phyloP scores from a whole-genome alignment of 2,329 filamentous ascomycete species.

The Verticillium klebahnii region DNA sequence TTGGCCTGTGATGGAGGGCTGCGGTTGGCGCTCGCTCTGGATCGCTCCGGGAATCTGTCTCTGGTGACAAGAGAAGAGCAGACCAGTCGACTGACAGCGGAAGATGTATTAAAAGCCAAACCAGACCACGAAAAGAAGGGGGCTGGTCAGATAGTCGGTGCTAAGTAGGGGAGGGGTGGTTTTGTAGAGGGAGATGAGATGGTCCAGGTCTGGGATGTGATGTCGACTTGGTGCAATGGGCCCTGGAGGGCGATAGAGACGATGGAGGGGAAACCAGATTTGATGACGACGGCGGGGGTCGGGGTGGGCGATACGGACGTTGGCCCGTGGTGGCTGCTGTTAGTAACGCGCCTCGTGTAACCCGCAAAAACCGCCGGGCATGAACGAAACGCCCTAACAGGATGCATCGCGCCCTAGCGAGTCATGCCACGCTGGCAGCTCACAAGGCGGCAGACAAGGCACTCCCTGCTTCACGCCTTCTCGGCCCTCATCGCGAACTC shows the following conservation, averaged over 20 bases:
- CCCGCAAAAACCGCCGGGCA: neutral
- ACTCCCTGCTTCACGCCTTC: neutral
- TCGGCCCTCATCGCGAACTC: neutral
- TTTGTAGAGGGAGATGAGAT: neutral
- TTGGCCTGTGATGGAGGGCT: neutral
- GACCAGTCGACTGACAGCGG: neutral
- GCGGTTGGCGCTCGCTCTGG: neutral
- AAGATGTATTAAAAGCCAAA: neutral
- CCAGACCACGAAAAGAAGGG: neutral
- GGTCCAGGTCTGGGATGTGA: neutral
- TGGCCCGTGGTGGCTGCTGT: neutral
- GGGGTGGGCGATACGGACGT: neutral
- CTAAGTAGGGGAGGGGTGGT: neutral
- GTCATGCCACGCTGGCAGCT: neutral
- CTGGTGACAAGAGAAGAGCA: neutral
- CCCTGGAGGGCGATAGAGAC: neutral
- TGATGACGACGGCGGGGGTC: conserved; percentile 1
- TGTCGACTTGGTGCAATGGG: neutral
- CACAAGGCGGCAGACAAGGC: neutral
- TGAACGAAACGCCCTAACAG: neutral
- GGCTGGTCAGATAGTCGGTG: neutral
- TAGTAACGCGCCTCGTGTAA: neutral
- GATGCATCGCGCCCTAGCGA: neutral
- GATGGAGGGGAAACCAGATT: conserved; percentile 2
- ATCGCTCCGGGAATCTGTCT: neutral